Percentiles rank a stretch among this genome's conserved stretches.
phyloP scores from a whole-genome alignment of 495 filamentous ascomycete genomes.

The Aspergillus ostianus region DNA sequence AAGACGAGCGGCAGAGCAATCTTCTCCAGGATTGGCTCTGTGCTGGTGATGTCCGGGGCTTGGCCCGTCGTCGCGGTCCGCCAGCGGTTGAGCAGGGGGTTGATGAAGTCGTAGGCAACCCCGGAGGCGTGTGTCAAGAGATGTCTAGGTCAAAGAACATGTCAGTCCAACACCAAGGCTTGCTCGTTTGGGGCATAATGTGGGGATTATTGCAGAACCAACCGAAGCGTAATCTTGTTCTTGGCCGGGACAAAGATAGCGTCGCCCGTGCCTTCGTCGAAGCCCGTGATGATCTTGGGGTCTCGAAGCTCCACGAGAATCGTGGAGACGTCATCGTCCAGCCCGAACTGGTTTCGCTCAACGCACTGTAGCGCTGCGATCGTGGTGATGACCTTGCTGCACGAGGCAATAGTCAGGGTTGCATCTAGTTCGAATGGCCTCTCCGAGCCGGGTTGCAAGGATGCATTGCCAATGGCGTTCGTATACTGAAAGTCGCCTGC shows the following conservation, averaged over 20 bases:
- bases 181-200: too few species aligned
- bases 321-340: background rate
- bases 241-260: too few species aligned
- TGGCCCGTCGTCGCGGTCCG: background rate
- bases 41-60: too few species aligned
- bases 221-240: too few species aligned
- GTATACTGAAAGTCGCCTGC: background rate
- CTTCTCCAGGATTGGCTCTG: background rate
- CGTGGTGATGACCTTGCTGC: background rate
- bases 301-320: background rate
- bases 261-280: too few species aligned
- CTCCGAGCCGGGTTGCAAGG: background rate
- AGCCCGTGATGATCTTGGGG: background rate
- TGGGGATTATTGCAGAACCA: too few species aligned
- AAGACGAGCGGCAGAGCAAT: constrained; percentile 33
- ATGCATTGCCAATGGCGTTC: background rate
- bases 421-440: background rate
- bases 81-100: background rate
- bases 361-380: constrained; percentile 2
- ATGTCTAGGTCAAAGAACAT: background rate
- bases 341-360: background rate
- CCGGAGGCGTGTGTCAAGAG: background rate
- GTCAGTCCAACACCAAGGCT: too few species aligned
- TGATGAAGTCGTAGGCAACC: background rate
- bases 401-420: background rate